Conservation (phyloP, 768 basidiomycete genomes). For the Boletus rufocinnamomeus region DNA sequence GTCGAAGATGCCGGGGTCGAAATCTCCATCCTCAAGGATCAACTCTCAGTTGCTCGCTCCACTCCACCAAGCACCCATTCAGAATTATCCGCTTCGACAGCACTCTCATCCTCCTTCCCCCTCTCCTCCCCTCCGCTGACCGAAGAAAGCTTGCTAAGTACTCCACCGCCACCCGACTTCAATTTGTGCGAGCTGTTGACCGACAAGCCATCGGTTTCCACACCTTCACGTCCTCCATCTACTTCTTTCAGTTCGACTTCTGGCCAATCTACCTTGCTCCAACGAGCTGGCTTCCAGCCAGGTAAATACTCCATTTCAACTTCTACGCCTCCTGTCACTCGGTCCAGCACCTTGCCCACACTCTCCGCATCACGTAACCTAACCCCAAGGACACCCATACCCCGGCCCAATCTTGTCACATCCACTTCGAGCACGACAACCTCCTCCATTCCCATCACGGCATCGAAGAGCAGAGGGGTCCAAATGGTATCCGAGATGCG, state of each 20-base stretch:
- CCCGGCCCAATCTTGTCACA: conserved; percentile 41
- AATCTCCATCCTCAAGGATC: conserved; percentile 79
- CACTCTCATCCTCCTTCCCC: conserved; percentile 38
- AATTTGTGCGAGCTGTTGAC: conserved; percentile 57
- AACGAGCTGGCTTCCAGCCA: conserved; percentile 52
- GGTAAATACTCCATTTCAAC: conserved; percentile 42
- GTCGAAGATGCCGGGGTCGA: conserved; percentile 79
- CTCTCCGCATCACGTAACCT: conserved; percentile 48
- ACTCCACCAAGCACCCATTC: conserved; percentile 32
- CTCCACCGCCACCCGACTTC: conserved; percentile 60
- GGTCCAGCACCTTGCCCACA: conserved; percentile 60
- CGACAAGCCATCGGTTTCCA: conserved; percentile 40
- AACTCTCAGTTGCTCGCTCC: conserved; percentile 48
- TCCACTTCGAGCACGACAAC: conserved; percentile 41
- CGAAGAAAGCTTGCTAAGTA: conserved; percentile 60
- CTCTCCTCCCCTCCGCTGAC: conserved; percentile 31
- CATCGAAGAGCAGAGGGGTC: conserved; percentile 76
- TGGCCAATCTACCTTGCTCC: conserved; percentile 50
- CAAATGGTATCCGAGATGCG: conserved; percentile 95
- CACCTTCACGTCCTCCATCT: conserved; percentile 38
- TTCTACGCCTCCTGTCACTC: conserved; percentile 51
- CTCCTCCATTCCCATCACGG: conserved; percentile 39
- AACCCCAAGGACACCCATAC: conserved; percentile 46
- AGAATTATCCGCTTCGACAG: conserved; percentile 30
- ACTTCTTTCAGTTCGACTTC: conserved; percentile 35